Conservation (phyloP, 371 early-diverging fungal species). For the Mucor irregularis region DNA sequence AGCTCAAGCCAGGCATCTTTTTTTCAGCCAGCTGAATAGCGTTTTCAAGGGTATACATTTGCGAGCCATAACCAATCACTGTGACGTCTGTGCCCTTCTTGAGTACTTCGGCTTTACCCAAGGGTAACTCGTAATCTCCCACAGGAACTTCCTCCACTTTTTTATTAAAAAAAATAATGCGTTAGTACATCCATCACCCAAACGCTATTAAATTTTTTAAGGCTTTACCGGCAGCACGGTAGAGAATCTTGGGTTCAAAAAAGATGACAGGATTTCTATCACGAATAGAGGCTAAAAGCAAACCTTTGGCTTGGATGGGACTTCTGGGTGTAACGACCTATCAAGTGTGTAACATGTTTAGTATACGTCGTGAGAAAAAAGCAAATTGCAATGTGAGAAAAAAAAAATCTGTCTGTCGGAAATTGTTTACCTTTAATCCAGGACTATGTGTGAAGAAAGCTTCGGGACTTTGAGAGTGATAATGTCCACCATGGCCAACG, state of each 20-base stretch:
- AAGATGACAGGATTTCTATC: constrained; percentile 95
- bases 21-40: constrained; percentile 90
- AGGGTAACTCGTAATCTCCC: constrained; percentile 88
- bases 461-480: constrained; percentile 96
- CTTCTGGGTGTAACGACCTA: constrained; percentile 90
- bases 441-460: constrained; percentile 96
- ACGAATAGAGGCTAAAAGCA: constrained; percentile 89
- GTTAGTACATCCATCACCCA: background rate
- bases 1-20: constrained; percentile 84
- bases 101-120: constrained; percentile 94
- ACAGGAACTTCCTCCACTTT: constrained; percentile 96
- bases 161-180: constrained; percentile 2
- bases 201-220: background rate
- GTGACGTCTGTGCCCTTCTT: constrained; percentile 91
- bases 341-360: background rate
- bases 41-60: constrained; percentile 90
- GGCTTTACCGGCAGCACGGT: constrained; percentile 73
- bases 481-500: constrained; percentile 97
- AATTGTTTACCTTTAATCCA: constrained; percentile 75
- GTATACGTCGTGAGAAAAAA: constrained; percentile 15
- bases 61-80: constrained; percentile 93
- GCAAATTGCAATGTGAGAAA: constrained; percentile 16
- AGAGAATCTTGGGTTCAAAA: constrained; percentile 97
- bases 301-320: constrained; percentile 96
- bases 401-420: background rate